Evolutionary conservation across 805 yeast genomes (phyloP).

Genomic region (Hanseniaspora lindneri): DNA sequence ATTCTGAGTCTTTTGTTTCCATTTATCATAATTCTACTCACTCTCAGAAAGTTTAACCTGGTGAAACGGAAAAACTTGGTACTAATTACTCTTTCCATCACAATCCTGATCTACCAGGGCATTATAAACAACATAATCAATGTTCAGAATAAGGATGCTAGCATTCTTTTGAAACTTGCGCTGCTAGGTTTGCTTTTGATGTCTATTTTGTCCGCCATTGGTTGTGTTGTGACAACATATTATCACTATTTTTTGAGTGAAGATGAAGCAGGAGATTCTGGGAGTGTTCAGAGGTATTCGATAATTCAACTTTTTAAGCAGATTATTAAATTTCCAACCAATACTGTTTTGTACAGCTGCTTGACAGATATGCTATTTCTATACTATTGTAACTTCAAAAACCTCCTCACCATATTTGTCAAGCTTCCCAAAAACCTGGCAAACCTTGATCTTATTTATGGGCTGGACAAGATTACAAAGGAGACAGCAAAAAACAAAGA

Average conservation of each 20-base stretch:
- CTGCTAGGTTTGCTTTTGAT: conserved; percentile 8
- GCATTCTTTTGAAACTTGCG: conserved; percentile 1
- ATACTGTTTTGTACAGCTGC: neutral
- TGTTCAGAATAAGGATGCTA: conserved; percentile 3
- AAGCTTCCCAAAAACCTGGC: conserved; percentile 11
- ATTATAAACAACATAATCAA: conserved; percentile 8
- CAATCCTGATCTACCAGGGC: neutral
- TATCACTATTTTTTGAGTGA: conserved; percentile 8
- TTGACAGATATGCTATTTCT: conserved; percentile 1
- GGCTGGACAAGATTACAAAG: conserved; percentile 9
- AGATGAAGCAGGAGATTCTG: neutral
- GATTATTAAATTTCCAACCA: neutral
- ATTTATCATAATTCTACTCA: conserved; percentile 3
- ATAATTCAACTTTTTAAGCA: neutral
- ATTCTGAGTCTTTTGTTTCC: conserved; percentile 5
- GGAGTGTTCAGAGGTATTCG: neutral
- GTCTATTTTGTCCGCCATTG: conserved; percentile 13
- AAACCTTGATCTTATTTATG: conserved; percentile 9
- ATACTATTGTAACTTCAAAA: conserved; percentile 14
- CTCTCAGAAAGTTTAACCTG: conserved; percentile 4
- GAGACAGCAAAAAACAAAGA: neutral
- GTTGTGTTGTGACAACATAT: conserved; percentile 13
- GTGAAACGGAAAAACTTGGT: neutral
- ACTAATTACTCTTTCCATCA: neutral
- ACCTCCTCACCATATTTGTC: conserved; percentile 5